Evolutionary conservation across 441 rosid species (phyloP).

Genomic region (Codiaeum variegatum): DNA sequence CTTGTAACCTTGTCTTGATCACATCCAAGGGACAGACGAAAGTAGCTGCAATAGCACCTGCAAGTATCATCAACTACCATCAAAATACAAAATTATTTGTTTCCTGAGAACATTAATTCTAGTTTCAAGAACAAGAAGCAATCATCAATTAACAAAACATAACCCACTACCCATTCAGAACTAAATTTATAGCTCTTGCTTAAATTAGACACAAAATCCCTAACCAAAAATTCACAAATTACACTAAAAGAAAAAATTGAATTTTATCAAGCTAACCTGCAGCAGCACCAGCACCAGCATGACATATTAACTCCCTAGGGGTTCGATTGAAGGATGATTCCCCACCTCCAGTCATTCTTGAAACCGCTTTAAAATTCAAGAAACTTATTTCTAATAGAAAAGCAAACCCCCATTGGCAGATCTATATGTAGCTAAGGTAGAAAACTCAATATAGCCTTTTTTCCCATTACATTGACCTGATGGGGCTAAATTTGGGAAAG

Average conservation of each 20-base stretch:
- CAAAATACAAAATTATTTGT: neutral
- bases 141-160: neutral
- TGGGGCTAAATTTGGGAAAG: neutral
- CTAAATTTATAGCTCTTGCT: neutral
- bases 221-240: neutral
- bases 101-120: neutral
- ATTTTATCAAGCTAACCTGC: conserved; percentile 50
- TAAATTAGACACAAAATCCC: conserved; percentile 8
- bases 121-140: neutral
- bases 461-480: conserved; percentile 13
- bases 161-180: neutral
- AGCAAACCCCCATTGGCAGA: conserved; percentile 36
- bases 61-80: conserved; percentile 15
- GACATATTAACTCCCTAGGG: conserved; percentile 37
- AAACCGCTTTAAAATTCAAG: conserved; percentile 26
- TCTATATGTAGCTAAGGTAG: conserved; percentile 26
- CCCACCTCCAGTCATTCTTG: conserved; percentile 45
- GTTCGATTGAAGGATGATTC: conserved; percentile 33
- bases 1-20: conserved; percentile 92
- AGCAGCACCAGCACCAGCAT: conserved; percentile 79
- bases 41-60: conserved; percentile 93
- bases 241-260: conserved; percentile 1
- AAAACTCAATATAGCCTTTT: neutral
- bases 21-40: conserved; percentile 94
- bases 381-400: neutral